Percentiles rank a stretch among this genome's conserved stretches.
Evolutionary conservation across 2,329 filamentous ascomycete genomes (phyloP).

Genomic region (Penicillium sp.): DNA sequence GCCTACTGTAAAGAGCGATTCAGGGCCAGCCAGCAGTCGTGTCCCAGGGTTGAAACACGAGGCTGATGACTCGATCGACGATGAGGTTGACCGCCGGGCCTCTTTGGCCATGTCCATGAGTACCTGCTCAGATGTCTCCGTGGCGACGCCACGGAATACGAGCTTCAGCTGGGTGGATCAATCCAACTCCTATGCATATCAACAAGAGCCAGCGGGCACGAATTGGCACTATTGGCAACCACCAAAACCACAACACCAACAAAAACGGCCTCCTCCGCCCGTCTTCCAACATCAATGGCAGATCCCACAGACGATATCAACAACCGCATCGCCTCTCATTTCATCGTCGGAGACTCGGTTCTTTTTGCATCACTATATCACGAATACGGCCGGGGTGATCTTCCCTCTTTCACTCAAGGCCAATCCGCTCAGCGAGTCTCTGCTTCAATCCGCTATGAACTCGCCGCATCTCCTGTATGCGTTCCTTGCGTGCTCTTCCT

Average conservation of each 20-base stretch:
- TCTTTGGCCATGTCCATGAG: background rate
- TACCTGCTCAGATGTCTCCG: background rate
- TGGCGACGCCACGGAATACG: background rate
- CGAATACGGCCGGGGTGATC: constrained; percentile 9
- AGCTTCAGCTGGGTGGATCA: background rate
- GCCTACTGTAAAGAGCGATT: background rate
- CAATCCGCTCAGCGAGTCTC: constrained; percentile 9
- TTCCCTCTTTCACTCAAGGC: constrained; percentile 12
- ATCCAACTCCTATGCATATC: background rate
- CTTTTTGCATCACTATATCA: constrained; percentile 13
- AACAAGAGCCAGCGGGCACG: background rate
- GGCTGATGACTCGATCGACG: background rate
- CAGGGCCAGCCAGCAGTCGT: background rate
- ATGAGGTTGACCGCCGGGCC: background rate
- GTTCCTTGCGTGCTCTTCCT: constrained; percentile 12
- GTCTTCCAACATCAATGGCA: background rate
- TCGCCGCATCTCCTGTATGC: constrained; percentile 11
- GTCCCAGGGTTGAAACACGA: background rate
- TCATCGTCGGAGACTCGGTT: constrained; percentile 12
- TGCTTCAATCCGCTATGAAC: constrained; percentile 12
- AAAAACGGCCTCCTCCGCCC: background rate
- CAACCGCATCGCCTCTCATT: constrained; percentile 5
- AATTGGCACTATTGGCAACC: background rate
- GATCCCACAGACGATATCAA: constrained; percentile 8
- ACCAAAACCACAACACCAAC: background rate